Conservation (phyloP, 2,329 filamentous ascomycete genomes). For the Sclerotinia subarctica region DNA sequence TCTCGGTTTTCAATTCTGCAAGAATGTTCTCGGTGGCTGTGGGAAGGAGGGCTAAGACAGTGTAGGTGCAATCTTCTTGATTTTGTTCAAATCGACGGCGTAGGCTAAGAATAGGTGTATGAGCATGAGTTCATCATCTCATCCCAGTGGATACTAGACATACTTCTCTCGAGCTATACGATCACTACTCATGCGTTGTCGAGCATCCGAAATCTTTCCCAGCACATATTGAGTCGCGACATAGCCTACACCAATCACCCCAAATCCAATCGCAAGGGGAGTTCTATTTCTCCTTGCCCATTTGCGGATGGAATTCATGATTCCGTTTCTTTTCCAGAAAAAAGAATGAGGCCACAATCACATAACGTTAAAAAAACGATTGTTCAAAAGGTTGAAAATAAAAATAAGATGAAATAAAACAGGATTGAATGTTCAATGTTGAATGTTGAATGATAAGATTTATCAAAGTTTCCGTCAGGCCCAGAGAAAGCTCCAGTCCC, state of each 20-base stretch:
- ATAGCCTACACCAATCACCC: conserved; percentile 86
- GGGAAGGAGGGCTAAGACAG: conserved; percentile 89
- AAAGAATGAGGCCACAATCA: conserved; percentile 19
- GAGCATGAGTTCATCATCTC: conserved; percentile 22
- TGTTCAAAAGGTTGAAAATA: not conserved
- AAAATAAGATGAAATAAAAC: not conserved
- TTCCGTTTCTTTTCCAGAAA: conserved; percentile 22
- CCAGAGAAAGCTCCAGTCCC: conserved; percentile 4
- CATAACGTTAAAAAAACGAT: conserved; percentile 25
- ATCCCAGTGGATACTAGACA: conserved; percentile 35
- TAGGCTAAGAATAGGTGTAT: conserved; percentile 54
- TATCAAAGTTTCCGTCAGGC: not conserved
- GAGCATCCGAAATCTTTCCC: conserved; percentile 85
- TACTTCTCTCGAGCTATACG: conserved; percentile 97
- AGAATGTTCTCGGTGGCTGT: conserved; percentile 88
- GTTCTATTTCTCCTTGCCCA: conserved; percentile 93
- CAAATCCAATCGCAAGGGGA: conserved; percentile 81
- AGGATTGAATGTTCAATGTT: conserved; percentile 3
- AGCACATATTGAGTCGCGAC: conserved; percentile 90
- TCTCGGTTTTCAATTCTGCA: conserved; percentile 83
- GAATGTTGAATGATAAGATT: not conserved
- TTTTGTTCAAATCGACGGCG: conserved; percentile 97
- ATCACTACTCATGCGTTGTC: conserved; percentile 95
- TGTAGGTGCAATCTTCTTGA: conserved; percentile 97
- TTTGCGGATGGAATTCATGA: conserved; percentile 69